A percentile compares a stretch with the other conserved stretches of the same genome.
Evolutionary conservation across 2,329 filamentous ascomycete genomes (phyloP).

Genomic region (Knoxdaviesia capensis): DNA sequence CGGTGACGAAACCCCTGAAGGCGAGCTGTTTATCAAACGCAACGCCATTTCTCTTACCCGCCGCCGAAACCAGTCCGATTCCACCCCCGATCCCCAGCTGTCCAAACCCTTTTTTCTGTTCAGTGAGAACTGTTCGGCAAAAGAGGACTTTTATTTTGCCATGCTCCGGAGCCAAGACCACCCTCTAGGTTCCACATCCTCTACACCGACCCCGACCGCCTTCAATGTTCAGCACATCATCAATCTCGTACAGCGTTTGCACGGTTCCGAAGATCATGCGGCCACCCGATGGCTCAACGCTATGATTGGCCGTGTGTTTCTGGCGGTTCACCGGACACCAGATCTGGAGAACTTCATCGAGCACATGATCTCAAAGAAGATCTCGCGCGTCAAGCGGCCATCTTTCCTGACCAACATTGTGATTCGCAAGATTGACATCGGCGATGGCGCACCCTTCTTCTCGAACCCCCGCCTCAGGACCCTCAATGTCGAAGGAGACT

Average conservation of each 20-base stretch:
- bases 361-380: conserved; percentile 87
- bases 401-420: conserved; percentile 70
- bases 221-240: conserved; percentile 81
- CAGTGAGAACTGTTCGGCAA: conserved; percentile 85
- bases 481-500: conserved; percentile 78
- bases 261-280: conserved; percentile 77
- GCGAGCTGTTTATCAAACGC: conserved; percentile 87
- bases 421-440: conserved; percentile 69
- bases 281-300: conserved; percentile 92
- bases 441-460: conserved; percentile 70
- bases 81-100: conserved; percentile 30
- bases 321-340: conserved; percentile 69
- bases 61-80: conserved; percentile 31
- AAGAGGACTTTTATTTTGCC: conserved; percentile 96
- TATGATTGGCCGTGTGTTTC: conserved; percentile 68
- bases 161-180: conserved; percentile 69
- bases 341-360: conserved; percentile 63
- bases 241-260: conserved; percentile 69
- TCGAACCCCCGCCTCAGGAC: conserved; percentile 79
- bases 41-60: conserved; percentile 73
- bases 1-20: conserved; percentile 59
- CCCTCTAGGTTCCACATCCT: conserved; percentile 16
- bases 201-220: conserved; percentile 34
- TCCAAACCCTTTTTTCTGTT: conserved; percentile 86
- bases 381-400: conserved; percentile 79